Conservation (phyloP, 352 stramenopile genomes). For the Phytophthora hibernalis region DNA sequence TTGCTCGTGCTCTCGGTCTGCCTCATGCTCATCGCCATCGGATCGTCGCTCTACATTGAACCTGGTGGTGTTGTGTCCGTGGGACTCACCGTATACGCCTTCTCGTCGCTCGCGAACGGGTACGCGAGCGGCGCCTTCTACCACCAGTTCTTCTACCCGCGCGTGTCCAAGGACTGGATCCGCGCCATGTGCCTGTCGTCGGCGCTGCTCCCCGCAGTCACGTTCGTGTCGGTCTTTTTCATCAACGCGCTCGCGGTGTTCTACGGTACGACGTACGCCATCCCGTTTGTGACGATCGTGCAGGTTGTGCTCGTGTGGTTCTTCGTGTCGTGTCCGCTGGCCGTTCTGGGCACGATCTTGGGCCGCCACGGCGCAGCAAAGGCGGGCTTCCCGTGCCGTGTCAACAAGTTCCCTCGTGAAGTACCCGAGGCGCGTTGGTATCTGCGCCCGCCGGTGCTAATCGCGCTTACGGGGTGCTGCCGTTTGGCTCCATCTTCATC, state of each 20-base stretch:
- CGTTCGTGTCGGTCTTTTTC: conserved; percentile 89
- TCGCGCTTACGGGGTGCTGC: conserved; percentile 96
- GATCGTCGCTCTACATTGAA: conserved; percentile 96
- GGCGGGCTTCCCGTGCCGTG: conserved; percentile 88
- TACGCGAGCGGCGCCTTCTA: conserved; percentile 92
- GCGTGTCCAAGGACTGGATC: conserved; percentile 92
- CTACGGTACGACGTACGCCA: conserved; percentile 89
- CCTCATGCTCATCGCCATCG: conserved; percentile 97
- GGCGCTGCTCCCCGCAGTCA: conserved; percentile 72
- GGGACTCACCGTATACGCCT: conserved; percentile 95
- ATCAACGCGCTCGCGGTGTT: conserved; percentile 86
- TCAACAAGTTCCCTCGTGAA: conserved; percentile 97
- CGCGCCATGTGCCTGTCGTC: conserved; percentile 89
- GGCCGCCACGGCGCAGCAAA: conserved; percentile 94
- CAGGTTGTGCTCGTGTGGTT: conserved; percentile 97
- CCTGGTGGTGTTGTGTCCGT: conserved; percentile 95
- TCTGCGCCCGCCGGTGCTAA: conserved; percentile 87
- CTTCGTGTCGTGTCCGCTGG: conserved; percentile 97
- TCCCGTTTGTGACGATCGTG: conserved; percentile 87
- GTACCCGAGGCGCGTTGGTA: conserved; percentile 85
- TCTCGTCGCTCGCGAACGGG: conserved; percentile 92
- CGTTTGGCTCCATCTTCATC: conserved; percentile 99
- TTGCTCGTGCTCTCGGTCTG: conserved; percentile 93
- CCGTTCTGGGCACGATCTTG: conserved; percentile 96
- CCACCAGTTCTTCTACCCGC: conserved; percentile 93